A percentile compares a stretch with the other conserved stretches of the same genome.
Conservation (phyloP, 2,329 filamentous ascomycete genomes). For the Aureobasidium sp. region DNA sequence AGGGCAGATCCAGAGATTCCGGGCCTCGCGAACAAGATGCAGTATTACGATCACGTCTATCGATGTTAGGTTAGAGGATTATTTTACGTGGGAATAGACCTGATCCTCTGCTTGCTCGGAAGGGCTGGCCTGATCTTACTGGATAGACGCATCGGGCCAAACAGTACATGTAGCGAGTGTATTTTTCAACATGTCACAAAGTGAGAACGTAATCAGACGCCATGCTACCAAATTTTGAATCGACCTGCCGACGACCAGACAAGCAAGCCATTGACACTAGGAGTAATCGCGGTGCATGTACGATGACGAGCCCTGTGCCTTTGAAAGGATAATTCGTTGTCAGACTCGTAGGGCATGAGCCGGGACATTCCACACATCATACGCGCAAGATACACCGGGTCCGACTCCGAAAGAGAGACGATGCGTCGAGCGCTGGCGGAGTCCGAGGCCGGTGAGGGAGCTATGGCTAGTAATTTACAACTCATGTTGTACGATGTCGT, state of each 20-base stretch:
- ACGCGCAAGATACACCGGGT: background rate
- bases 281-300: background rate
- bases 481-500: background rate
- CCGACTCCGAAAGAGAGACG: background rate
- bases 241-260: background rate
- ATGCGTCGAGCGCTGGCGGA: background rate
- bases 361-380: background rate
- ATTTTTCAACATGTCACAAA: constrained; percentile 9
- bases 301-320: background rate
- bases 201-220: background rate
- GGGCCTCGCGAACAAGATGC: background rate
- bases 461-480: background rate
- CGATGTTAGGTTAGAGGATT: background rate
- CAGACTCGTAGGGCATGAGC: background rate
- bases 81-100: background rate
- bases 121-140: background rate
- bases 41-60: background rate
- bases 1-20: background rate
- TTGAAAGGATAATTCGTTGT: background rate
- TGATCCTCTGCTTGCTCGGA: background rate
- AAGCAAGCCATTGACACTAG: background rate
- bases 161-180: background rate
- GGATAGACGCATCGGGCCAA: background rate
- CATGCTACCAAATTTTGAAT: background rate
- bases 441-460: background rate